These are phyloP conservation scores for Nakaseomyces nivariensis DNA, from an alignment of 1,139 yeast species.

Conservation along the genomic window DNA sequence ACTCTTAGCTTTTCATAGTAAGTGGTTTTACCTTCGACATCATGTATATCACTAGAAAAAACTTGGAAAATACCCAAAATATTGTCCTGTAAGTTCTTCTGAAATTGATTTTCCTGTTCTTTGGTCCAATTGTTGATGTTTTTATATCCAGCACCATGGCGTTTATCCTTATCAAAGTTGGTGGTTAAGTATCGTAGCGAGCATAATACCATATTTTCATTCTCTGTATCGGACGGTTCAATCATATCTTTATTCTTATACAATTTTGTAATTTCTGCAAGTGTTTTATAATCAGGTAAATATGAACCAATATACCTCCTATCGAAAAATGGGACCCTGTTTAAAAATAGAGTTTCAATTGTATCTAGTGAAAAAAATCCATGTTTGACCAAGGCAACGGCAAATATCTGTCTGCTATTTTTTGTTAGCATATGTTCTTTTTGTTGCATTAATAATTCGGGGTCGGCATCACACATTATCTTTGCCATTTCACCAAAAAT, in stretches of 20 bases:
- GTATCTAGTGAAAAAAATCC: conserved; percentile 25
- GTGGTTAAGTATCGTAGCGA: conserved; percentile 27
- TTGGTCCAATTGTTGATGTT: conserved; percentile 20
- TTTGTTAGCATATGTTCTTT: conserved; percentile 18
- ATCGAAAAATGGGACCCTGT: conserved; percentile 25
- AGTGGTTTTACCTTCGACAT: conserved; percentile 59
- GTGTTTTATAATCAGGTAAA: conserved; percentile 26
- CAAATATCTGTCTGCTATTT: conserved; percentile 28
- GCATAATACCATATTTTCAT: conserved; percentile 23
- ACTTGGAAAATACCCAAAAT: conserved; percentile 71
- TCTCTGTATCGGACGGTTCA: conserved; percentile 13
- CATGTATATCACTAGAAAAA: conserved; percentile 72
- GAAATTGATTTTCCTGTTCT: conserved; percentile 23
- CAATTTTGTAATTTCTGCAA: conserved; percentile 27
- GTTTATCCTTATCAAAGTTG: conserved; percentile 22
- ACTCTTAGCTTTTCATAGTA: conserved; percentile 64
- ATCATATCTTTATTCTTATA: conserved; percentile 19
- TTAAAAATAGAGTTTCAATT: conserved; percentile 23
- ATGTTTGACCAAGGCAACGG: conserved; percentile 28
- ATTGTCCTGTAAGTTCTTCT: conserved; percentile 40
- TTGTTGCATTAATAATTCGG: conserved; percentile 13
- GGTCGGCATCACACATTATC: conserved; percentile 26
- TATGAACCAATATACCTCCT: conserved; percentile 20
- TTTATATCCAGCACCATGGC: conserved; percentile 22
- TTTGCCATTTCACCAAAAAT: conserved; percentile 50